Evolutionary conservation across 106 monocot species (phyloP), one percentile per base, ranked within the genome.

Genomic region (Ottelia alismoides): DNA sequence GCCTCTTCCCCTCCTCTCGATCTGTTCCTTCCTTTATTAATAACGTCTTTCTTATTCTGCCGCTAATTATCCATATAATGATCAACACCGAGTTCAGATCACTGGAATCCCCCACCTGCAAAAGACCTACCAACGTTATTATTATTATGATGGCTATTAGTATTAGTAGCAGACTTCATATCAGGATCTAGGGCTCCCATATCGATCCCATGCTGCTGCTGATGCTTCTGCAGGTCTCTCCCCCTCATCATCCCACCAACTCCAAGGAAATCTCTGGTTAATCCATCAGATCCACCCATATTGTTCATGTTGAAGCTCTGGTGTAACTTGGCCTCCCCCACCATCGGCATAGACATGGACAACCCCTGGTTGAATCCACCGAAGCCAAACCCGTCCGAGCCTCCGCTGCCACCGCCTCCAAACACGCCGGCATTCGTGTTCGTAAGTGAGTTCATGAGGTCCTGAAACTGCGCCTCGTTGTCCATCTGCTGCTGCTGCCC

Each of bases 251-350:
- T 63, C 29, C 64, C 71, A 2, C 89, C 84, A 18, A 85, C 84
- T 0, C 91, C 91, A 11, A 92, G 70, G 63, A 92, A 92, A 58
- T 92, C 91, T 22, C 91, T 68, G 0, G 91, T 92, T 22, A 85
- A 31, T 31, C 67, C 35, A 24, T 78, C 77, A 1, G 70, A 71
- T 10, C 49, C 72, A 10, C 62, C 69, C 27, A 76, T 53, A 50
- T 56, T 57, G 14, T 31, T 47, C 17, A 47, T 29, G 10, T 53
- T 55, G 1, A 55, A 30, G 11, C 54, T 50, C 2, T 78, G 59
- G 20, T 69, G 53, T 31, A 79, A 58, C 31, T 73, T 82, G 10
- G 69, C 60, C 7, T 82, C 75, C 31, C 71, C 72, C 70, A 87
- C 56, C 40, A 40, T 57, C 25, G n/a, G n/a, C n/a, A n/a, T n/a